Conservation (phyloP, 495 filamentous ascomycete species). For the Umbilicaria muhlenbergii region DNA sequence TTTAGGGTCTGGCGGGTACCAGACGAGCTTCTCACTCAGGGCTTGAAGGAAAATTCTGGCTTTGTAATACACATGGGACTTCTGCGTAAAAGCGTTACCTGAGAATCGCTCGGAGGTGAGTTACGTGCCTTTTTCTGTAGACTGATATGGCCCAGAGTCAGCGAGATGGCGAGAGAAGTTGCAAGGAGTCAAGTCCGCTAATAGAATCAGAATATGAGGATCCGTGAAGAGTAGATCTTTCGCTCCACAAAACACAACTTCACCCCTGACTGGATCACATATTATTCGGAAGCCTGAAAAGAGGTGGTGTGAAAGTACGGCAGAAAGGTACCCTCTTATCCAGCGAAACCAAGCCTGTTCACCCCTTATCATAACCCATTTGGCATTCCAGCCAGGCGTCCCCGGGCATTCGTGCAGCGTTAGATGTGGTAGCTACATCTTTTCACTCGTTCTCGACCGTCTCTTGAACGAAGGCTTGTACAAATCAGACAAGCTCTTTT, state of each 20-base stretch:
- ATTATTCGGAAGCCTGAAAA: too few species aligned
- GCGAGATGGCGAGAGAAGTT: neutral
- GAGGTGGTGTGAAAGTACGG: too few species aligned
- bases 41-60: constrained; percentile 40
- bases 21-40: constrained; percentile 37
- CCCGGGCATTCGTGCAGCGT: too few species aligned
- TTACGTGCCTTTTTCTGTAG: neutral
- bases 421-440: too few species aligned
- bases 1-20: constrained; percentile 73
- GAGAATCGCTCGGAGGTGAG: neutral
- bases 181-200: neutral
- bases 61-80: constrained; percentile 55
- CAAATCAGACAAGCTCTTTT: too few species aligned
- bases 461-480: too few species aligned
- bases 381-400: too few species aligned
- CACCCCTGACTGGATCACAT: constrained; percentile 14
- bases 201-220: neutral
- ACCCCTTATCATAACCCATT: too few species aligned
- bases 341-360: too few species aligned
- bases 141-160: neutral
- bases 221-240: neutral
- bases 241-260: constrained; percentile 5
- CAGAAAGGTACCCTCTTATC: too few species aligned
- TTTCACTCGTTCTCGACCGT: too few species aligned
- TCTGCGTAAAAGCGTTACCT: constrained; percentile 17